Evolutionary conservation across 176 grass and related monocot species (phyloP), one percentile per base, ranked within the genome.

Genomic region (Triticum urartu): DNA sequence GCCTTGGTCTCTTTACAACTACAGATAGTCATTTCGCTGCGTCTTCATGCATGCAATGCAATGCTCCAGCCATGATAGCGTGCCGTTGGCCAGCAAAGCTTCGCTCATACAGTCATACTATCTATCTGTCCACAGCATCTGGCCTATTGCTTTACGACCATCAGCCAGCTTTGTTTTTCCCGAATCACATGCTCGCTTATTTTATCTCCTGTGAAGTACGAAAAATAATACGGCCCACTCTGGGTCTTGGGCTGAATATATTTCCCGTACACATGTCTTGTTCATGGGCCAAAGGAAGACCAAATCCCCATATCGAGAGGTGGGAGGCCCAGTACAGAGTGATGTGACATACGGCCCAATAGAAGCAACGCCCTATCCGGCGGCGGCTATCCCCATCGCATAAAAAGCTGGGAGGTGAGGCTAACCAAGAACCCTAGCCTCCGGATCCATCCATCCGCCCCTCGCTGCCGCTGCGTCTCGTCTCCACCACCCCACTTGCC

Each of bases 351-450:
- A 20, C 72, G 45, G 72, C 72, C 72, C 72, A 75, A 32, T 50
- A 50, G 7, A 52, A n/a, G 43, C 7, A 32, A 75, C 8, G 7
- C 72, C 72, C 72, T 52, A 52, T 75, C 72, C 72, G 72, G 72
- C 43, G 72, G 72, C 72, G 45, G 43, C 72, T 52, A 75, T 75
- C 72, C 72, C 45, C 74, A 77, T 77, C 47, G 74, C 47, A 77
- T 77, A 77, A 77, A 77, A 77, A 75, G 72, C 47, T 77, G 74
- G 47, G 47, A 56, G 74, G 74, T 56, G 47, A 56, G 74, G 45
- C 26, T 47, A 21, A 26, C 74, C 47, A 56, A 77, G 74, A 77
- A 77, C 74, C 74, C 47, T 77, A 56, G 74, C 47, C 18, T 56
- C 26, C 8, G 74, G 74, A 77, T 77, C 74, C 74, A 77, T 11